Base-by-base conservation (phyloP, 306 rosid genomes). In the Dalbergia cochinchinensis region DNA sequence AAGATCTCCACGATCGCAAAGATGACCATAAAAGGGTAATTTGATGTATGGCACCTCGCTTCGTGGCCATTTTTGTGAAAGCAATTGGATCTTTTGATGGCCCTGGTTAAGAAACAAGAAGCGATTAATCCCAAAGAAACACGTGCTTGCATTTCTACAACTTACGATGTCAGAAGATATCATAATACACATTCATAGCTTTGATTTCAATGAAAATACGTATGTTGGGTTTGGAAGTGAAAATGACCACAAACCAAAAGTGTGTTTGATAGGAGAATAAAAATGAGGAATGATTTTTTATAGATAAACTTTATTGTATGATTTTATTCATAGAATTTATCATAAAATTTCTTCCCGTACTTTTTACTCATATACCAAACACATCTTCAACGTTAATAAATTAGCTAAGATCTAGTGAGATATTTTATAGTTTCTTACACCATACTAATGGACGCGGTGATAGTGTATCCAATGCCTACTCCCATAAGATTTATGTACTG, bases 361-460 rank as follows among this genome's bases (percentile, higher is more conserved):
- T 26, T 26, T 26, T 1, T 26, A 26, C 31, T 3, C 33, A 22
- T 14, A 44, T 44, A 58, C n/a, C 19, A 37, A 37, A 37, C 31
- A 31, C 9, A 12, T n/a, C 6, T 26, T 26, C 31, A 26, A 1
- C 31, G 31, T 41, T 8, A 9, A 22, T 5, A 61, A 60, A 39
- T 69, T 4, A 57, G 50, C 37, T 58, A 22, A 58, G 39, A 51
- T 2, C 1, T 0, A 39, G 19, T 31, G 39, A 20, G 51, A 68
- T 39, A 15, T 20, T 35, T 19, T 12, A 20, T 54, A 70, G 33
- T 26, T 54, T 54, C 88, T 84, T 87, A 87, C 90, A 74, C 85
- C 90, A 84, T 82, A 71, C 90, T 87, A 22, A 78, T 82, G 75
- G 90, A 35, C 20, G 80, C 82, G n/a, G 90, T 75, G 58, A 87